Evolutionary conservation across 768 basidiomycete species (phyloP), one percentile per base, ranked within the genome.

Genomic region (Tubosaeta sp.): DNA sequence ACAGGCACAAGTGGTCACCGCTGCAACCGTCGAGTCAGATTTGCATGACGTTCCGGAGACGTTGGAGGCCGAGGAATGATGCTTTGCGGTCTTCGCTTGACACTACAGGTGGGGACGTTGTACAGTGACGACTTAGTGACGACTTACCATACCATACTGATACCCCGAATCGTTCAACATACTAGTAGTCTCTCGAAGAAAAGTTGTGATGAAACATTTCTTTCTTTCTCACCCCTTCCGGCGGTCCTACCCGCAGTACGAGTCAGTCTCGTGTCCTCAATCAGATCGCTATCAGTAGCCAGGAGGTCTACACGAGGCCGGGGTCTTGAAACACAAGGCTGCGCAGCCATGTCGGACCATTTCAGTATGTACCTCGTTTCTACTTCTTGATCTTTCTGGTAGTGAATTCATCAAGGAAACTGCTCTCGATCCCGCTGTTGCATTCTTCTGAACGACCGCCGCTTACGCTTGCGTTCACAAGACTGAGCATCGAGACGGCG

Each of bases 261-360:
- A 43, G 14, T 16, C 25, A 12, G 17, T 27, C 34, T 47, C 46
- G 26, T 27, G 14, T 22, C n/a, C 33, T 32, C 39, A 43, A 27
- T 52, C 54, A 25, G 58, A 49, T 48, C 46, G 46, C 44, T 22
- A 50, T 55, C 54, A 16, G 26, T 35, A 12, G 42, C 65, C 59
- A 56, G 62, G 46, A 66, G 62, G 62, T 43, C 39, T 35, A 54
- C 63, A 66, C 56, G 63, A 61, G 63, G 63, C 46, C 27, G 31
- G 37, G 37, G 22, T 29, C 38, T 37, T 16, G 46, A 41, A 7
- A 27, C 34, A 33, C 51, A 22, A 55, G 52, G 54, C 57, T 53
- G 57, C 44, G 63, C 46, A 55, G 33, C 57, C 46, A 29, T 39
- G 53, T 47, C 26, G 43, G 16, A 52, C 49, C 43, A 37, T 53